Evolutionary conservation across 495 filamentous ascomycete genomes (phyloP).

Genomic region (Letharia columbiana): DNA sequence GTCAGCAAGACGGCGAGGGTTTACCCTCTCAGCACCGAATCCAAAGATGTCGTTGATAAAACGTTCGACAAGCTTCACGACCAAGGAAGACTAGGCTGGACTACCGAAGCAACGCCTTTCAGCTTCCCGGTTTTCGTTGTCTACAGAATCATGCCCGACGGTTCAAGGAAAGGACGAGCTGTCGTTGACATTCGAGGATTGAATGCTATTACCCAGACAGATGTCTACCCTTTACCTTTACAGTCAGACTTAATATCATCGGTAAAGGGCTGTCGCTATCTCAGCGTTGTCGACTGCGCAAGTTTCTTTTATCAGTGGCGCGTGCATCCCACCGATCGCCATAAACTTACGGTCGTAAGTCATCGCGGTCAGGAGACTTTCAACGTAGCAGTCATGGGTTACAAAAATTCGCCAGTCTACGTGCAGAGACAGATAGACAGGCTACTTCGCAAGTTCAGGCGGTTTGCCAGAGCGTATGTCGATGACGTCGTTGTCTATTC

Average conservation of each 20-base stretch:
- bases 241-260: not conserved
- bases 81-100: too few relatives aligned
- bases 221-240: not conserved
- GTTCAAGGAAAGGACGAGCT: not conserved
- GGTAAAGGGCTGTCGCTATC: not conserved
- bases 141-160: too few relatives aligned
- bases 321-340: not conserved
- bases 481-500: conserved; percentile 15
- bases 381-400: conserved; percentile 2
- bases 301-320: not conserved
- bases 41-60: too few relatives aligned
- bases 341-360: not conserved
- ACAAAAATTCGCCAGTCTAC: conserved; percentile 1
- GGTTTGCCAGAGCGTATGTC: conserved; percentile 1
- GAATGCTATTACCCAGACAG: not conserved
- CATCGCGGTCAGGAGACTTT: conserved; percentile 2
- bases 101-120: too few relatives aligned
- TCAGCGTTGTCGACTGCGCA: not conserved
- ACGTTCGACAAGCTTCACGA: too few relatives aligned
- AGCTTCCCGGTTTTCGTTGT: too few relatives aligned
- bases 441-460: too few relatives aligned
- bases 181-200: not conserved
- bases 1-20: too few relatives aligned
- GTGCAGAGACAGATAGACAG: conserved; percentile 9
- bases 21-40: too few relatives aligned